Evolutionary conservation across 2,329 filamentous ascomycete species (phyloP), one percentile per base, ranked within the genome.

Genomic region (Bisporella sp.): DNA sequence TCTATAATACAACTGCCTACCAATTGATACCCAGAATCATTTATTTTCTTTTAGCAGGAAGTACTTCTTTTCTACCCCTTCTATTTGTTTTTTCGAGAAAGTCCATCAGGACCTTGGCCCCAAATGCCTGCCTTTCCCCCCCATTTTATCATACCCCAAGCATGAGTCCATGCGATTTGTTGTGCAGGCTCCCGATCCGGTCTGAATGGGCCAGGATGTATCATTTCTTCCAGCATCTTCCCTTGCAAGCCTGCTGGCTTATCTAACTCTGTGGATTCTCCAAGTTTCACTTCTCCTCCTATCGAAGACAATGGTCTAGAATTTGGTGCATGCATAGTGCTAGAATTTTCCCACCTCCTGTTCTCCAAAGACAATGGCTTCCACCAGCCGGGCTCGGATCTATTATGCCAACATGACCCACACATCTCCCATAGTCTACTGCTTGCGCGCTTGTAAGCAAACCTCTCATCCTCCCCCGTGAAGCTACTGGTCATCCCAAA

Each of bases 341-440:
- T 44, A 8, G 51, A 52, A n/a, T 46, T 46, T 62, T 89, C 85
- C 86, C 86, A 89, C 59, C 83, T 77, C 45, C 87, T 68, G 6
- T 80, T 77, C 54, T 85, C 80, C 0, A 65, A 55, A 0, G 82
- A 77, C 39, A 90, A 62, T 3, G 87, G 87, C 54, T 76, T 76
- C 78, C 84, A 85, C 86, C 87, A 91, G 6, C 68, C 73, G 5
- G 73, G 69, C 4, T 76, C 78, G 4, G 69, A 71, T 44, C 85
- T 70, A 3, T 75, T 74, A 70, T 89, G 88, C 87, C 87, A 92
- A 54, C 77, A 72, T 37, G 72, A 73, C 13, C 85, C 81, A 65
- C 87, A 92, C 64, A 93, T 81, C 68, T 93, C 87, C 87, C 87
- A 93, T 3, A 93, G 70, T n/a, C 88, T 73, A 57, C 84, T 88